Base-by-base conservation (phyloP, 805 yeast species). In the Helenozyma rhizophorensis region DNA sequence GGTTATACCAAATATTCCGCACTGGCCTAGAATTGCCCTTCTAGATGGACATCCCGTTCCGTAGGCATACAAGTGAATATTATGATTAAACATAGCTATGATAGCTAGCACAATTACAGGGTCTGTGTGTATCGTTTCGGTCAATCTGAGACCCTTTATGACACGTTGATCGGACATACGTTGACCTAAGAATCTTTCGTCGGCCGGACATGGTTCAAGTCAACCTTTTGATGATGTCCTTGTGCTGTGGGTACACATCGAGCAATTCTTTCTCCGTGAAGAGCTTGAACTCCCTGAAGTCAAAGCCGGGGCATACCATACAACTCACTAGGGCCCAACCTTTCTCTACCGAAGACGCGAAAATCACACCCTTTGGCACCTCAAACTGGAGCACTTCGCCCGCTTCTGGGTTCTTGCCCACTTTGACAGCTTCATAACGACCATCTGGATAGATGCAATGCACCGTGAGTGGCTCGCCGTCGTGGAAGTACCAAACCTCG, bases 401-500 rank as follows among this genome's bases (percentile, higher is more conserved):
- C 15, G 41, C 33, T 6, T 28, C 39, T 1, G 34, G 7, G 25
- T 47, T 39, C 13, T 28, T 32, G 8, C 56, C 56, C 23, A 51
- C 35, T 14, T 32, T 30, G 2, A 41, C 32, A 2, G 40, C 39
- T 25, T 40, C 34, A 28, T 49, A 49, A 12, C 27, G 37, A 7
- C 56, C 56, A 16, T 47, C 43, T 1, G 50, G 47, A 29, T 37
- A 37, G 10, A 50, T 48, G 24, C 47, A 40, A 32, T 51, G 56
- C 9, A 51, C 52, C 1, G 54, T 51, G 15, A 51, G 39, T 2
- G 53, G 40, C 8, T 34, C 24, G 1, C 56, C 56, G 10, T 47
- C 50, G 23, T 51, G 56, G 28, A 32, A 51, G 25, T 48, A 50
- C 51, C 53, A 51, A 4, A 51, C 45, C 34, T 51, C 56, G 28